Percentiles rank a stretch among this genome's conserved stretches.
Conservation (phyloP, 345 rosid genomes). For the Diplotaxis tenuifolia region DNA sequence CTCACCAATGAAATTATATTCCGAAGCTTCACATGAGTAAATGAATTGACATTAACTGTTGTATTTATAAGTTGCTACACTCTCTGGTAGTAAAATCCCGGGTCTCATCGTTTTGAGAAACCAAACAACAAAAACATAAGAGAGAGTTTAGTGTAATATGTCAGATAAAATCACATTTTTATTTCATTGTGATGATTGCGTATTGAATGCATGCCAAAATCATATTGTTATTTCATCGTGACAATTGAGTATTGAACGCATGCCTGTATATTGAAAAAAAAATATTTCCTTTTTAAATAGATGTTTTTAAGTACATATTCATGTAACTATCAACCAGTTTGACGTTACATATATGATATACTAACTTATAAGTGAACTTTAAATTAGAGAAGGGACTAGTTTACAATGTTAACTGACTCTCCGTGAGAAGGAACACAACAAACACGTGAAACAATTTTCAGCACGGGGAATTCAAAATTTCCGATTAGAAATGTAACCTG, state of each 20-base stretch:
- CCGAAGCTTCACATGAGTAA: neutral
- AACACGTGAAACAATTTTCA: neutral
- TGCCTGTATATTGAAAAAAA: neutral
- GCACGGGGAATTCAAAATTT: constrained; percentile 15
- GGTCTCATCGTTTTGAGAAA: neutral
- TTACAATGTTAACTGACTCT: neutral
- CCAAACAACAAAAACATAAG: neutral
- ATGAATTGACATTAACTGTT: neutral
- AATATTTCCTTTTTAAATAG: neutral
- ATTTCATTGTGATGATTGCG: neutral
- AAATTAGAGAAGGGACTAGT: neutral
- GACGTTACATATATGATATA: neutral
- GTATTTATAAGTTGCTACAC: neutral
- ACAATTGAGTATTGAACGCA: neutral
- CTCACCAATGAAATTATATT: neutral
- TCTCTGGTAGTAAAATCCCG: neutral
- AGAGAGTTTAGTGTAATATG: neutral
- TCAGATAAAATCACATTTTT: neutral
- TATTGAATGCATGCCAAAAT: neutral
- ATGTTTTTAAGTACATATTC: neutral
- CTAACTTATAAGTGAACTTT: neutral
- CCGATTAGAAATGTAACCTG: constrained; percentile 14
- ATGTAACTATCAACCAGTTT: neutral
- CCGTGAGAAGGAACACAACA: neutral
- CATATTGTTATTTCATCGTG: neutral